phyloP scores from a whole-genome alignment of 768 basidiomycete genomes.

The Mycena haematopus region DNA sequence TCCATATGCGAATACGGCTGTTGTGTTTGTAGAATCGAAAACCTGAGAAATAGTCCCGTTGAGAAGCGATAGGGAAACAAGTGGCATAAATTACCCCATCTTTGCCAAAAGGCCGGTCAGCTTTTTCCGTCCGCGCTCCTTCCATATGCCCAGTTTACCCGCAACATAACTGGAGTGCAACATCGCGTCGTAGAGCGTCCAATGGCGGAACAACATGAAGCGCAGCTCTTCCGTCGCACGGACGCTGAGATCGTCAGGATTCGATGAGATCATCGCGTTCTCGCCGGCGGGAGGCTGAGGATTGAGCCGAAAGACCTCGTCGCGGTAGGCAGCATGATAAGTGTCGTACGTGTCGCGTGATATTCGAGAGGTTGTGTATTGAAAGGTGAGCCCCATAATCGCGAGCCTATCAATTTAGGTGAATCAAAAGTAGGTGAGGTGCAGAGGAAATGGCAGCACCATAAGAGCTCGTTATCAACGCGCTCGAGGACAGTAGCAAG shows the following conservation, averaged over 20 bases:
- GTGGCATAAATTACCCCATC: slow-evolving; percentile 77
- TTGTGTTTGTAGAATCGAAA: slow-evolving; percentile 93
- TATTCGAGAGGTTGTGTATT: slow-evolving; percentile 89
- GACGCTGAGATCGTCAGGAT: slow-evolving; percentile 86
- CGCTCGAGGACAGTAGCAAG: slow-evolving; percentile 91
- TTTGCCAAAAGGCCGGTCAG: slow-evolving; percentile 93
- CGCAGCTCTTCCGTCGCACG: slow-evolving; percentile 88
- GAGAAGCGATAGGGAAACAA: neutral
- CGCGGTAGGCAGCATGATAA: slow-evolving; percentile 79
- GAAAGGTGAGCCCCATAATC: slow-evolving; percentile 91
- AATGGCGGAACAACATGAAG: slow-evolving; percentile 95
- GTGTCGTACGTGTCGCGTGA: slow-evolving; percentile 85
- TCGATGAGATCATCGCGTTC: slow-evolving; percentile 56
- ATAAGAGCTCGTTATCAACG: slow-evolving; percentile 91
- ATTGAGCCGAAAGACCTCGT: slow-evolving; percentile 94
- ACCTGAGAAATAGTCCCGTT: slow-evolving; percentile 54
- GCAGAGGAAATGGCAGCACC: slow-evolving; percentile 51
- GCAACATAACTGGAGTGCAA: slow-evolving; percentile 96
- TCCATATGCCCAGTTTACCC: slow-evolving; percentile 95
- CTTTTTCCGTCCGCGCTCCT: slow-evolving; percentile 88
- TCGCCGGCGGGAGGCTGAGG: slow-evolving; percentile 55
- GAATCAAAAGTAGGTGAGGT: neutral
- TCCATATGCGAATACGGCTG: slow-evolving; percentile 97
- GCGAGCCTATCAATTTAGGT: slow-evolving; percentile 67
- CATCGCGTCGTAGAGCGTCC: slow-evolving; percentile 99